Evolutionary conservation across 179 eudicot species (phyloP), one percentile per base, ranked within the genome.

Genomic region (Silene coronaria): DNA sequence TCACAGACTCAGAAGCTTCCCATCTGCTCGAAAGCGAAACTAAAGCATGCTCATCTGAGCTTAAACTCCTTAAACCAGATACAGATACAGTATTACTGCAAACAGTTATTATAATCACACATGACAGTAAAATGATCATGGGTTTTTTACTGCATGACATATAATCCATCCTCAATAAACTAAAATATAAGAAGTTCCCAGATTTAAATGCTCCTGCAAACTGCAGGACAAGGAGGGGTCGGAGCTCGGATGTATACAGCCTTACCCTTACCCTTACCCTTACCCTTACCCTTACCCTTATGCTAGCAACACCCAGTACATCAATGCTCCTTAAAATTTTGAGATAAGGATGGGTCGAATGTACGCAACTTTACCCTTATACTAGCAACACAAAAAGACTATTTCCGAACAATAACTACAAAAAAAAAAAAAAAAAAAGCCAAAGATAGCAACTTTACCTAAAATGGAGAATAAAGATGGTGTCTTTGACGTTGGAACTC

Each of bases 1-100:
- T 78, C 19, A 87, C 73, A 77, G 87, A 71, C 60, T 82, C 78
- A 51, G 96, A 88, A 68, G 82, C 70, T 59, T 27, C 81, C 97
- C 97, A 91, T 69, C 83, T 87, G 34, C 74, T 86, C 73, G 69
- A 32, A 46, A 91, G 87, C 19, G 94, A 80, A 32, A 88, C 63
- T n/a, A 91, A 80, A 77, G 87, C 75, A 75, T 74, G 46, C 63
- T 93, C 97, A 68, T 91, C 92, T 60, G 84, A 76, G 78, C 59
- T 89, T 74, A 90, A 42, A 75, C 82, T 6, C 55, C 14, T 38
- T 67, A 42, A 8, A 36, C 27, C 85, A 79, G 61, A 80, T 8
- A 76, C 84, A 14, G 57, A 38, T 38, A 38, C 19, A 57, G 73
- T 27, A 71, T 19, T 42, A 26, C 61, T 21, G 24, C 28, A 0